Base-by-base conservation (phyloP, 108 stramenopile species). In the Fragilaria crotonensis region DNA sequence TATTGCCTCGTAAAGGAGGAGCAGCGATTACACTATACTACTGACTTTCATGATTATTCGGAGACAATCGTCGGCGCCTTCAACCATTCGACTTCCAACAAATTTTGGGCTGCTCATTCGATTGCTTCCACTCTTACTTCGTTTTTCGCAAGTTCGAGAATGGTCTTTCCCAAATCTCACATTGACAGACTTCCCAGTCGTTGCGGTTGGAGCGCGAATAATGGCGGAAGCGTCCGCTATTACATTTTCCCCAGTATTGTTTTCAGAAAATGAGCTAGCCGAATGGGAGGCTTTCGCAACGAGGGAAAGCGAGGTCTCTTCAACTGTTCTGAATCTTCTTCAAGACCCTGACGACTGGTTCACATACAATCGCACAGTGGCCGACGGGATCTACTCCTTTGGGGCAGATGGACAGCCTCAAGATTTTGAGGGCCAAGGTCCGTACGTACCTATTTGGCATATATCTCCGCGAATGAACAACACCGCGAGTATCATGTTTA, bases 371-470 rank as follows among this genome's bases (percentile, higher is more conserved):
- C 36, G 36, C 14, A 41, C 36, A 11, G 11, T 41, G 7, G 11
- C 7, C 7, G 36, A 41, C 14, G 36, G 36, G 14, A 41, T 41
- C 14, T 41, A 41, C 14, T 7, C 11, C 7, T 41, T 11, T 14
- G 14, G 14, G 7, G 36, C 7, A 41, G 14, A 41, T 41, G 36
- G 36, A 41, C 11, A 41, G 14, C 36, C 36, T 41, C 7, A 11
- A 41, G 14, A 41, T 14, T 41, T 11, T 41, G 11, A 41, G 14
- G 36, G 36, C 14, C 7, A 41, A 11, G 11, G 11, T 41, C 36
- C 36, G 7, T 59, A 31, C 45, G 30, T 47, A 1, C 58, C 58
- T 14, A 47, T 59, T 20, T 59, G 58, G 58, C 41, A 59, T 5
- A 59, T 59, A 25, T 21, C 58, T n/a, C 58, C 58, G 25, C 19